Base-by-base conservation (phyloP, 495 filamentous ascomycete genomes). In the Rusavskia elegans region DNA sequence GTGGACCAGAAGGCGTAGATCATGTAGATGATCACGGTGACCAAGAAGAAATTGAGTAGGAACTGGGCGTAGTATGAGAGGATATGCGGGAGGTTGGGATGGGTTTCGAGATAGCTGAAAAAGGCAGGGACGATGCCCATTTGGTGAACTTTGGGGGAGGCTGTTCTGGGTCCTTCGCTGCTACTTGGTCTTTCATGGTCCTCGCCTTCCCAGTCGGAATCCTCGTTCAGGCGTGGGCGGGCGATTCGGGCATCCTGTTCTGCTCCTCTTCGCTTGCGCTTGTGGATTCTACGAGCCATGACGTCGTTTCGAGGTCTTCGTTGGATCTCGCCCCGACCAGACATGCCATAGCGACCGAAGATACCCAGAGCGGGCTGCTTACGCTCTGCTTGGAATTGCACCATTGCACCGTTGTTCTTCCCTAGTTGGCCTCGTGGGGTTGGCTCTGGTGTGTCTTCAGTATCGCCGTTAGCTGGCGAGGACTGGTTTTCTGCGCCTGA, bases 31-130 rank as follows among this genome's bases (percentile, higher is more conserved):
- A 80, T 70, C 10, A 79, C 65, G 39, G 74, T 68, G 10, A 87
- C 75, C 5, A 95, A 68, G 54, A 84, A 73, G 54, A 85, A 54
- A 61, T 95, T 96, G 60, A 95, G 80, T 9, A 76, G 64, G 39
- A 96, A 72, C 55, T 90, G 85, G 13, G 87, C 68, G 76, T 89
- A 98, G 64, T 78, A 84, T 27, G 87, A 88, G 20, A 96, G 69
- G 49, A 94, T 84, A 50, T 81, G 76, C 5, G 92, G 92, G n/a
- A 95, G 77, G 57, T 82, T 78, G 0, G 89, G 89, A 61, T 95
- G 85, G 39, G 76, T 75, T 56, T 84, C 84, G 54, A 95, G 68
- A 48, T 81, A 78, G 19, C 76, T 69, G 16, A 63, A 58, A 25
- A 63, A 38, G 16, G 53, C 53, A 16, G 58, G 57, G 53, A 66